Conservation (phyloP, 1,139 yeast genomes). For the Hanseniaspora gamundiae region DNA sequence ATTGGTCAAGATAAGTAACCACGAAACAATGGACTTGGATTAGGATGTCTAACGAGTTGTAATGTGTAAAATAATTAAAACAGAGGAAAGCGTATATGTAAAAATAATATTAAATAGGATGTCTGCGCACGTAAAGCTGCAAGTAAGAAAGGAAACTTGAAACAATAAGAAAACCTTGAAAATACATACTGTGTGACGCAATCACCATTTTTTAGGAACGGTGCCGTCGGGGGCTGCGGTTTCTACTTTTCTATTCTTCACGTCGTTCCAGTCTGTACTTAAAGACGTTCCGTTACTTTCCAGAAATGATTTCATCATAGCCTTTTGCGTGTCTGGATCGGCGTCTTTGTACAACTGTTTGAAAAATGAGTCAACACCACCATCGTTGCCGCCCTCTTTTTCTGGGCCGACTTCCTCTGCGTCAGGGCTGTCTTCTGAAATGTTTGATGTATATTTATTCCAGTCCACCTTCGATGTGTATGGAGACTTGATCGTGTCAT, state of each 20-base stretch:
- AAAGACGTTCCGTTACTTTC: conserved; percentile 91
- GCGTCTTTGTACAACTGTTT: conserved; percentile 62
- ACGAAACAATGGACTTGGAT: conserved; percentile 5
- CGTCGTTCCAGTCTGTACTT: conserved; percentile 94
- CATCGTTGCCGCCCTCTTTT: conserved; percentile 27
- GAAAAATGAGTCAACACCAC: conserved; percentile 60
- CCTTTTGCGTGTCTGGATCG: conserved; percentile 79
- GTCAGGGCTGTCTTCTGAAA: conserved; percentile 2
- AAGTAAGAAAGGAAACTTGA: not conserved
- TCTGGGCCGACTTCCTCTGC: conserved; percentile 38
- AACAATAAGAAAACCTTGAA: not conserved
- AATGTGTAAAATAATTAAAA: not conserved
- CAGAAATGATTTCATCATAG: conserved; percentile 94
- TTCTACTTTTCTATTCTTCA: conserved; percentile 52
- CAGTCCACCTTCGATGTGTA: conserved; percentile 62
- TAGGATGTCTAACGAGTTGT: not conserved
- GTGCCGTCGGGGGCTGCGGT: conserved; percentile 70
- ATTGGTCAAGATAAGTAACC: conserved; percentile 15
- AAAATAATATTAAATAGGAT: not conserved
- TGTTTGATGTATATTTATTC: conserved; percentile 37
- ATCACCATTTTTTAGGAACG: conserved; percentile 32
- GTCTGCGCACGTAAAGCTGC: no score
- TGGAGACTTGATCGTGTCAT: conserved; percentile 27
- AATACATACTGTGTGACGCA: not conserved
- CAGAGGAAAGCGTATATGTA: not conserved